Evolutionary conservation across 805 yeast species (phyloP), one percentile per base, ranked within the genome.

Genomic region (Cyberlindnera japonica): DNA sequence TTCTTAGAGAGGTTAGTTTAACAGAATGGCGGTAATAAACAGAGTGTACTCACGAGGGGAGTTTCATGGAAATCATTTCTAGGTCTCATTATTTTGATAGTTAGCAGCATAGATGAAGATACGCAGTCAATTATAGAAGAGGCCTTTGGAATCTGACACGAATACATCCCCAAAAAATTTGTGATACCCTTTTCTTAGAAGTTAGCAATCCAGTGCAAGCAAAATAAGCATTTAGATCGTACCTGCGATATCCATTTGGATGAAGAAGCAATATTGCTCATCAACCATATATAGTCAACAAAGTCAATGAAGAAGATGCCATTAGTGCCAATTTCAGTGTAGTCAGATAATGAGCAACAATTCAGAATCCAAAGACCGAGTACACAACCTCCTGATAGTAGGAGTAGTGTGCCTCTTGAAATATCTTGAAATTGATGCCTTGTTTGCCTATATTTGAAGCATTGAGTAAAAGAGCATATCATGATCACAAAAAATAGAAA

Each of bases 241-340:
- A 46, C 49, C 38, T 73, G 78, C 0, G 80, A 78, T 4, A 63
- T 20, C 30, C 62, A 54, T 37, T 60, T 60, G 18, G 64, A 29
- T 2, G 57, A 25, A 2, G 48, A 47, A 0, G 59, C 21, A 9
- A 56, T 7, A 25, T 60, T 59, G 10, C 62, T 59, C 1, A 59
- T 29, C 0, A 67, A 42, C 77, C 75, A 71, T 3, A 69, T 10
- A 32, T 46, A 63, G 38, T 72, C 72, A 4, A 69, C 44, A 23
- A 67, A 55, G 44, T 75, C 80, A 16, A 74, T 45, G 20, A 54
- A 49, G 37, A 57, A 62, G 1, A 70, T 33, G 0, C 67, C 68
- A 41, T 53, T 50, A 22, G 37, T 46, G 1, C 68, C 68, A 19
- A 57, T 52, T 18, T 47, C 26, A 7, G n/a, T 8, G 12, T 35